Evolutionary conservation across 805 yeast genomes (phyloP), one percentile per base, ranked within the genome.

Genomic region (Candida jianshihensis): DNA sequence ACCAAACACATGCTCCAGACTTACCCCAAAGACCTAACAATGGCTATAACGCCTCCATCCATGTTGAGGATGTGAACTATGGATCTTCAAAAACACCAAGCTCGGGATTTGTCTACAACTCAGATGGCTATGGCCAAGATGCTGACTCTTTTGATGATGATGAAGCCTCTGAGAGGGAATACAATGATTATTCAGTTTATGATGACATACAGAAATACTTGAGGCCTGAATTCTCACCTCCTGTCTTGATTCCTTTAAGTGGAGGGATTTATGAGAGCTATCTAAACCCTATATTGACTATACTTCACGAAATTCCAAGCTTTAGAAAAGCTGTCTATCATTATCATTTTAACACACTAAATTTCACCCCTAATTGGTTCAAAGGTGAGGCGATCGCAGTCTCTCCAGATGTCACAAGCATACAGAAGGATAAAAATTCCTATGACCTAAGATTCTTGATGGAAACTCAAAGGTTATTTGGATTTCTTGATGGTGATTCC

Each of bases 311-410:
- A 31, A 50, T 66, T 8, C 58, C 66, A 1, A 37, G 38, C 5
- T 58, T 70, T 24, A 54, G 60, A 13, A 54, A 54, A 27, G 36
- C 49, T 0, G 41, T 69, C 2, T 47, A 61, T 34, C 41, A 47
- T 2, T 60, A 55, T 26, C 48, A 53, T n/a, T 62, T 57, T 38
- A 41, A 46, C 3, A 52, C 55, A 4, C 55, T 66, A 36, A 66
- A 68, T 0, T 66, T 47, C 39, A 46, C 59, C 13, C 57, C 61
- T 5, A 48, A 51, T 31, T 68, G 73, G 73, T 68, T 64, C 60
- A 62, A 47, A 38, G 61, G 57, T 1, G 53, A 49, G 1, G 8
- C 20, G 1, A 28, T 42, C 3, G 19, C 14, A 2, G 17, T 47
- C 2, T 45, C 49, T 5, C 34, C 37, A 12, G 43, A 32, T 3